A percentile compares a stretch with the other conserved stretches of the same genome.
phyloP scores from a whole-genome alignment of 2,329 filamentous ascomycete genomes.

The Triangularia setosa region DNA sequence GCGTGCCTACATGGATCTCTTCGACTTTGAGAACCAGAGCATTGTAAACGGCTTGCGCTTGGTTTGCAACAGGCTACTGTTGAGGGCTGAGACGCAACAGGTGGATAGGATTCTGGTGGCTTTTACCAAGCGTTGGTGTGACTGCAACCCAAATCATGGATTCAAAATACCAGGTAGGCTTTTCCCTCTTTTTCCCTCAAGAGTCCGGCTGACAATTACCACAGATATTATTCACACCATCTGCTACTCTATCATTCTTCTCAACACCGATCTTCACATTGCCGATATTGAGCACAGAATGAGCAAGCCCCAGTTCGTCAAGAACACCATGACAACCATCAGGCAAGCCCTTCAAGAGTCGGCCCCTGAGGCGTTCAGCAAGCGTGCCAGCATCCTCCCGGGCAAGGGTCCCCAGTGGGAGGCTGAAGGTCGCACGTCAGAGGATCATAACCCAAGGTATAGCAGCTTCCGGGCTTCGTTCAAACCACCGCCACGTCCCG shows the following conservation, averaged over 20 bases:
- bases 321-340: conserved; percentile 92
- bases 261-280: conserved; percentile 94
- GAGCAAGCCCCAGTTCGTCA: conserved; percentile 90
- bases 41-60: conserved; percentile 74
- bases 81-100: conserved; percentile 93
- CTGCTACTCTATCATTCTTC: conserved; percentile 88
- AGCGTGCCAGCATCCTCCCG: conserved; percentile 54
- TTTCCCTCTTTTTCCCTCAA: neutral
- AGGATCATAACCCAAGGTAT: conserved; percentile 36
- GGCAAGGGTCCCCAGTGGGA: conserved; percentile 34
- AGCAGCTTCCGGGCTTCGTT: conserved; percentile 47
- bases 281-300: conserved; percentile 96
- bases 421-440: conserved; percentile 29
- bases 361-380: conserved; percentile 59
- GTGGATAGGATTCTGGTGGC: conserved; percentile 90
- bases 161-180: conserved; percentile 79
- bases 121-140: conserved; percentile 86
- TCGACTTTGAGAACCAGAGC: conserved; percentile 78
- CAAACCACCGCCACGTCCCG: conserved; percentile 45
- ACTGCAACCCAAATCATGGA: conserved; percentile 87
- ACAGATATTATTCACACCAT: conserved; percentile 93
- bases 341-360: conserved; percentile 70
- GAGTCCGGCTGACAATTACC: conserved; percentile 24
- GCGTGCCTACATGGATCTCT: conserved; percentile 85
- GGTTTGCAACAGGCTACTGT: conserved; percentile 74